A percentile compares a stretch with the other conserved stretches of the same genome.
Conservation (phyloP, 371 early-diverging fungal genomes). For the Mortierella sp. region DNA sequence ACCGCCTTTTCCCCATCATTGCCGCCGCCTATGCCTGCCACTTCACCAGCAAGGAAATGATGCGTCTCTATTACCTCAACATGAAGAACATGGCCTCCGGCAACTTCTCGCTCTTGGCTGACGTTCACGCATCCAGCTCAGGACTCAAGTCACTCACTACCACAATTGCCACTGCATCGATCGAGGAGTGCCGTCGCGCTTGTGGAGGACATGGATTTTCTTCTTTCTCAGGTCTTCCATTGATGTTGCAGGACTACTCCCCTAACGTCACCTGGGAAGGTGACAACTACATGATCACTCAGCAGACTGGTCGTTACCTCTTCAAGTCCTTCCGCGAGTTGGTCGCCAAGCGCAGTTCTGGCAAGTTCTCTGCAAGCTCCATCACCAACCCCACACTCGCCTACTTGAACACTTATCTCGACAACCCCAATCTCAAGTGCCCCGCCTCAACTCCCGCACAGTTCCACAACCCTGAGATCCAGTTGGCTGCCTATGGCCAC, state of each 20-base stretch:
- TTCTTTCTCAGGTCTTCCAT: slow-evolving; percentile 81
- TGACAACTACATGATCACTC: slow-evolving; percentile 85
- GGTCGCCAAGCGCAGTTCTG: slow-evolving; percentile 59
- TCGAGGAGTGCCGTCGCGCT: slow-evolving; percentile 86
- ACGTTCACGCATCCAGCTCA: slow-evolving; percentile 88
- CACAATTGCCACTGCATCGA: slow-evolving; percentile 75
- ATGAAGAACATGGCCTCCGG: slow-evolving; percentile 76
- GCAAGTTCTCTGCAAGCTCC: slow-evolving; percentile 61
- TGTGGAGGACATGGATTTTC: slow-evolving; percentile 94
- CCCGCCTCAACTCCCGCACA: slow-evolving; percentile 56
- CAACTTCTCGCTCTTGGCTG: slow-evolving; percentile 78
- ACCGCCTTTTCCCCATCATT: slow-evolving; percentile 83
- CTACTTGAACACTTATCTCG: slow-evolving; percentile 67
- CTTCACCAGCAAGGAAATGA: slow-evolving; percentile 81
- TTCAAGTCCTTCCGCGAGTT: slow-evolving; percentile 64
- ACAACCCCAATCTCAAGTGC: slow-evolving; percentile 61
- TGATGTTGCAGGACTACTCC: slow-evolving; percentile 75
- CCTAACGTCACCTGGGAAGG: slow-evolving; percentile 90
- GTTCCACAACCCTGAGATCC: slow-evolving; percentile 71
- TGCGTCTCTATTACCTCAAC: slow-evolving; percentile 74
- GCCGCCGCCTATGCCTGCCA: slow-evolving; percentile 85
- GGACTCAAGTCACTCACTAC: slow-evolving; percentile 88
- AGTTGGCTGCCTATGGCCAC: slow-evolving; percentile 75
- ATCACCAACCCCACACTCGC: slow-evolving; percentile 65
- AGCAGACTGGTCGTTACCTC: slow-evolving; percentile 83